These are phyloP conservation scores for Plasmopara muralis DNA, from an alignment of 352 stramenopile genomes.

Conservation along the genomic window DNA sequence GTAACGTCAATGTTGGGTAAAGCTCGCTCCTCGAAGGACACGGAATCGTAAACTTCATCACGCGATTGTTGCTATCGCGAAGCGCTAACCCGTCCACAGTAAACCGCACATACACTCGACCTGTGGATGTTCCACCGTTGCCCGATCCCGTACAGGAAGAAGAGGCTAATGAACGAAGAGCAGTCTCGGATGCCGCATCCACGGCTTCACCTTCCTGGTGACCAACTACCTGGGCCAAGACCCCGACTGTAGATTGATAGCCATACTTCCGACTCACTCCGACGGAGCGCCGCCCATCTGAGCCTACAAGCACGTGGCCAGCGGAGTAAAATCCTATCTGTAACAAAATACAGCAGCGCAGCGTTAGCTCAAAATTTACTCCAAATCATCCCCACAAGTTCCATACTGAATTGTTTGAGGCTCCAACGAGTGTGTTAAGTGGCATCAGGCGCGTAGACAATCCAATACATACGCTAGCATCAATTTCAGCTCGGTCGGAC, in stretches of 20 bases:
- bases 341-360: conserved; percentile 3
- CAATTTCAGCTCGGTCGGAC: conserved; percentile 22
- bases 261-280: conserved; percentile 48
- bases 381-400: background rate
- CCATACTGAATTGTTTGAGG: conserved; percentile 72
- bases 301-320: conserved; percentile 65
- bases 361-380: conserved; percentile 6
- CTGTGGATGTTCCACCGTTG: conserved; percentile 13
- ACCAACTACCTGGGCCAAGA: conserved; percentile 58
- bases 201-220: conserved; percentile 17
- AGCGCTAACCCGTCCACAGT: conserved; percentile 64
- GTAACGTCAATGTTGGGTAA: conserved; percentile 78
- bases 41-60: conserved; percentile 53
- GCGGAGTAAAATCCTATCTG: conserved; percentile 82
- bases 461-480: conserved; percentile 74
- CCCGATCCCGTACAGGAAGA: conserved; percentile 10
- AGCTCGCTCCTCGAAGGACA: conserved; percentile 61
- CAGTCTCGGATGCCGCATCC: conserved; percentile 6
- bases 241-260: conserved; percentile 63
- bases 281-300: conserved; percentile 48
- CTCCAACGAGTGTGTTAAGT: conserved; percentile 73
- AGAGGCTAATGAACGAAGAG: conserved; percentile 6
- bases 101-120: conserved; percentile 55
- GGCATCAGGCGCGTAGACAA: conserved; percentile 69
- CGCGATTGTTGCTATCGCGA: conserved; percentile 39